phyloP scores from a whole-genome alignment of 768 basidiomycete species.

The Lactarius hengduanensis region DNA sequence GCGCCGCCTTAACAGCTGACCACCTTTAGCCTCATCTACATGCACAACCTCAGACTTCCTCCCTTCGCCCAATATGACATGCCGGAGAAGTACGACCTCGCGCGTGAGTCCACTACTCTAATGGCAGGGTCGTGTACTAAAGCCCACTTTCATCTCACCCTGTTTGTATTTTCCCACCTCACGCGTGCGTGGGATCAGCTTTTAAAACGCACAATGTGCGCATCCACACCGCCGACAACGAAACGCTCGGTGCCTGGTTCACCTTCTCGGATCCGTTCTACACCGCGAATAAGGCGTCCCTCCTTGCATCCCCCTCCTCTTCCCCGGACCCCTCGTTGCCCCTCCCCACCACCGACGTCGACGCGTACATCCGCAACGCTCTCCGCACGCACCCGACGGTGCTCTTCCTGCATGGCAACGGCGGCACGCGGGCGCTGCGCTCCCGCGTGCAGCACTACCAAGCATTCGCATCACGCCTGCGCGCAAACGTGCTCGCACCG shows the following conservation, averaged over 20 bases:
- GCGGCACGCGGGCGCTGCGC: constrained; percentile 67
- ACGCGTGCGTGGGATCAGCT: constrained; percentile 7
- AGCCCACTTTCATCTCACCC: neutral
- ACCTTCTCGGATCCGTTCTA: constrained; percentile 67
- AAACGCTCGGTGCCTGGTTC: constrained; percentile 84
- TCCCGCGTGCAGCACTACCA: constrained; percentile 70
- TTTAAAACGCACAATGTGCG: constrained; percentile 68
- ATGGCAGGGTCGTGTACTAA: neutral
- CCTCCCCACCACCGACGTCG: constrained; percentile 30
- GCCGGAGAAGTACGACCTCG: constrained; percentile 79
- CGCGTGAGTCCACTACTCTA: constrained; percentile 52
- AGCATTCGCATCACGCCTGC: constrained; percentile 61
- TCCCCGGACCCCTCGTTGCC: constrained; percentile 37
- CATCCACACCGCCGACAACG: constrained; percentile 72
- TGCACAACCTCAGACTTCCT: constrained; percentile 67
- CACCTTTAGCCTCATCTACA: constrained; percentile 50
- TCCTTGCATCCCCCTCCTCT: constrained; percentile 40
- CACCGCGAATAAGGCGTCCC: constrained; percentile 32
- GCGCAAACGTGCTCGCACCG: constrained; percentile 75
- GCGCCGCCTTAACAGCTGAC: constrained; percentile 18
- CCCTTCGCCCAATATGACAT: constrained; percentile 57
- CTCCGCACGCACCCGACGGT: constrained; percentile 64
- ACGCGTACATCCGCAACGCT: constrained; percentile 51
- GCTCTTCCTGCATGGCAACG: constrained; percentile 94
- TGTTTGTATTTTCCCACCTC: neutral